A percentile compares a stretch with the other conserved stretches of the same genome.
phyloP scores from a whole-genome alignment of 176 grass and related monocot genomes.

The Oryza meridionalis region DNA sequence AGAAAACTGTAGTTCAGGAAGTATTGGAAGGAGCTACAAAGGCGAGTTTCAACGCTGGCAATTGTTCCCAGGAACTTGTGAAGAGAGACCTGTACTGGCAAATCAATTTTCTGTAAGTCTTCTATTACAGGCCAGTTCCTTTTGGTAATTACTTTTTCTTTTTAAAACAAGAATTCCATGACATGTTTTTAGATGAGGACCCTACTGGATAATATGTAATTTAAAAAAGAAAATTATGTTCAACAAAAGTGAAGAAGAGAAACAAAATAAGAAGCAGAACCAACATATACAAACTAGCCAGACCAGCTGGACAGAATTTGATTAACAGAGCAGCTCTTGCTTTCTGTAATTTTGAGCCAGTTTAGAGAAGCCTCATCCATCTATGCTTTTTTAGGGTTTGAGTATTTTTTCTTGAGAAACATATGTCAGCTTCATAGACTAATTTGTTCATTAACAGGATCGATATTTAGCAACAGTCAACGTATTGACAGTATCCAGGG shows the following conservation, averaged over 20 bases:
- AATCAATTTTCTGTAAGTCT: slow-evolving; percentile 98
- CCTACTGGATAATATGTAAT: neutral
- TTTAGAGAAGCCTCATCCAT: too few relatives aligned
- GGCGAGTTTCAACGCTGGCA: slow-evolving; percentile 97
- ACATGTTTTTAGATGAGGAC: neutral
- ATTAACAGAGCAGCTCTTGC: neutral
- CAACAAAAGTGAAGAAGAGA: neutral
- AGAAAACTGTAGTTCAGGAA: slow-evolving; percentile 80
- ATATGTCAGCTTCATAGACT: neutral
- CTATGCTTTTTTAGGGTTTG: too few relatives aligned
- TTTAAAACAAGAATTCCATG: neutral
- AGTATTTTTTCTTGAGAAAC: neutral
- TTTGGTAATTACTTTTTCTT: slow-evolving; percentile 16
- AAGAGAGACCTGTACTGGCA: slow-evolving; percentile 73
- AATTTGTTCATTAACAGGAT: neutral
- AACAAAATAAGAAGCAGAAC: neutral
- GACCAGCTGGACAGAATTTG: neutral
- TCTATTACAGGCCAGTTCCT: slow-evolving; percentile 19
- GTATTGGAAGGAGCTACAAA: slow-evolving; percentile 98
- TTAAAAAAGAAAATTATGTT: neutral
- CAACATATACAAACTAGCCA: neutral
- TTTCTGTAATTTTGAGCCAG: neutral
- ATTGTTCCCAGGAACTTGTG: slow-evolving; percentile 78
- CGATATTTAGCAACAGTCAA: neutral
- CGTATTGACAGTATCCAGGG: neutral